Percentiles rank a stretch among this genome's conserved stretches.
Evolutionary conservation across 1,284 basidiomycete genomes (phyloP).

Genomic region (Puccinia coronata): DNA sequence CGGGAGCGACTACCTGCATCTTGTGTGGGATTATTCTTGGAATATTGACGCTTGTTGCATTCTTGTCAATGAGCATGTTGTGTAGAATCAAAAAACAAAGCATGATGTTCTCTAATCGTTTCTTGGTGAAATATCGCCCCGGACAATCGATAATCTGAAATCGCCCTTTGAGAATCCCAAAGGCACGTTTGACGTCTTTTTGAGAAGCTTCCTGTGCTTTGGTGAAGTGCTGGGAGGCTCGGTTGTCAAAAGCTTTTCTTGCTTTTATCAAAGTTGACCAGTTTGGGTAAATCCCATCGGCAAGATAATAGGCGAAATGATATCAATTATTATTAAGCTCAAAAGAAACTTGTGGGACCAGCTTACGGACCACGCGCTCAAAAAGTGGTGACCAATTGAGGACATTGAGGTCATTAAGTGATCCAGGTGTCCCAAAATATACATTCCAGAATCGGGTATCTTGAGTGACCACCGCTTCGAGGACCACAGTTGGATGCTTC

Average conservation of each 20-base stretch:
- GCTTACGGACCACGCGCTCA: neutral
- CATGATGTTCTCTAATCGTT: too few relatives aligned
- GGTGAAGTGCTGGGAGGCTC: neutral
- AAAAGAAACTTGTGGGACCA: too few relatives aligned
- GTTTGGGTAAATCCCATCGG: too few relatives aligned
- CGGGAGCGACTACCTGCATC: neutral
- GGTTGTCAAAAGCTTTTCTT: too few relatives aligned
- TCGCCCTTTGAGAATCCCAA: too few relatives aligned
- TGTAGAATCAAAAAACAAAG: too few relatives aligned
- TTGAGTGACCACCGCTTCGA: conserved; percentile 3
- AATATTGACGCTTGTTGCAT: neutral
- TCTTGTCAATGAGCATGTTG: neutral
- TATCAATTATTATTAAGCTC: too few relatives aligned
- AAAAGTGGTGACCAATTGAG: neutral
- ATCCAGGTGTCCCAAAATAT: conserved; percentile 33
- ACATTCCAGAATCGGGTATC: conserved; percentile 28
- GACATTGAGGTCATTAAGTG: too few relatives aligned
- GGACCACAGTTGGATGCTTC: conserved; percentile 1
- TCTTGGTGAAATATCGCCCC: neutral
- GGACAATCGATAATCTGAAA: neutral
- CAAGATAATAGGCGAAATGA: too few relatives aligned
- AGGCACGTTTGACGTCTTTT: too few relatives aligned
- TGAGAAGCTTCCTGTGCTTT: neutral
- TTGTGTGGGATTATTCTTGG: neutral
- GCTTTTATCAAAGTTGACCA: too few relatives aligned